phyloP scores from a whole-genome alignment of 495 filamentous ascomycete species.

The Talaromyces wortmannii region DNA sequence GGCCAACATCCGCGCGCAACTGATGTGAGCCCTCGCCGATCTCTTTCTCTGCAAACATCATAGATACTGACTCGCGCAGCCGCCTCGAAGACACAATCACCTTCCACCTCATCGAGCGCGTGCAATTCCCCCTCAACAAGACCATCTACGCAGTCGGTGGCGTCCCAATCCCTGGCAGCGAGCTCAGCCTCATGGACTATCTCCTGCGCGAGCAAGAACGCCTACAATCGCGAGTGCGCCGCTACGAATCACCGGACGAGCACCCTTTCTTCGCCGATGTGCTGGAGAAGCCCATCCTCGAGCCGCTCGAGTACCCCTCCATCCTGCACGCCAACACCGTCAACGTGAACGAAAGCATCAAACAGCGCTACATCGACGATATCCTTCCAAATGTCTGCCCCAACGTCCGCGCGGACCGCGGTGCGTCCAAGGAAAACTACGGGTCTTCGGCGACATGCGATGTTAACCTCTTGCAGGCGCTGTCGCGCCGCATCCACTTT shows the following conservation, averaged over 20 bases:
- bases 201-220: conserved; percentile 83
- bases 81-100: conserved; percentile 98
- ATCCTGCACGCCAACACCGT: conserved; percentile 92
- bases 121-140: conserved; percentile 89
- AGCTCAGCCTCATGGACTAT: conserved; percentile 87
- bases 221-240: conserved; percentile 88
- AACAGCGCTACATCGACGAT: conserved; percentile 70
- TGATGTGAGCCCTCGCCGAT: conserved; percentile 59
- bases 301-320: conserved; percentile 81
- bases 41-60: not conserved
- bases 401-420: conserved; percentile 66
- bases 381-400: conserved; percentile 78
- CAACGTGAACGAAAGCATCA: conserved; percentile 85
- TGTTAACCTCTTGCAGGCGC: conserved; percentile 82
- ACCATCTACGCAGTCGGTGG: conserved; percentile 80
- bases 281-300: conserved; percentile 73
- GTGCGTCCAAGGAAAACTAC: conserved; percentile 89
- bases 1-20: conserved; percentile 86
- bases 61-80: conserved; percentile 30
- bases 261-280: conserved; percentile 93
- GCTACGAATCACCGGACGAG: conserved; percentile 94
- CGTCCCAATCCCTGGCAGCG: conserved; percentile 64
- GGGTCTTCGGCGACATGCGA: conserved; percentile 89
- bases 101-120: conserved; percentile 96
- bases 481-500: conserved; percentile 91